phyloP scores from a whole-genome alignment of 2,329 filamentous ascomycete species.

The Trichoderma gracile region DNA sequence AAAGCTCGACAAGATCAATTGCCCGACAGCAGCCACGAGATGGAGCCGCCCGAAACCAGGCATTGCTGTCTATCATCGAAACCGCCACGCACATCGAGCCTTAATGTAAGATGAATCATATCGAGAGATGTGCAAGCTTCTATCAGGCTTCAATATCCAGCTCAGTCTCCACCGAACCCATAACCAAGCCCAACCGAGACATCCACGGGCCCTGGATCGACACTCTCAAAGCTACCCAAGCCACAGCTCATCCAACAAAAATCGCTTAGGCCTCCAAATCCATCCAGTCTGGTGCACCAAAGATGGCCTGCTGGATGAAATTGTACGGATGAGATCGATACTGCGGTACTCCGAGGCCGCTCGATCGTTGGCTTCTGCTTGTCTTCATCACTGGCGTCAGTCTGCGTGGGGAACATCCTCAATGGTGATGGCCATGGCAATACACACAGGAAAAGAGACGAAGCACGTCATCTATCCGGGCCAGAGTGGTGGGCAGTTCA shows the following conservation, averaged over 20 bases:
- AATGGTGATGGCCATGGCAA: background rate
- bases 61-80: background rate
- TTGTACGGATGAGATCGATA: background rate
- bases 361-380: background rate
- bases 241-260: background rate
- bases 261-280: background rate
- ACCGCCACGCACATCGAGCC: background rate
- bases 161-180: background rate
- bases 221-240: background rate
- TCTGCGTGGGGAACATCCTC: background rate
- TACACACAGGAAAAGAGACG: background rate
- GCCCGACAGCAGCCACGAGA: background rate
- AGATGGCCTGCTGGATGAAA: background rate
- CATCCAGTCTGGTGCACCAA: background rate
- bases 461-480: background rate
- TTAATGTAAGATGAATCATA: too few relatives aligned
- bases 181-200: background rate
- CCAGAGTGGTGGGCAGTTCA: too few relatives aligned
- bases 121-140: background rate
- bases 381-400: background rate
- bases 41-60: background rate
- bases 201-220: background rate
- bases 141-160: background rate
- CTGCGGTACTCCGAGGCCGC: too few relatives aligned
- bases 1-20: background rate